A percentile compares a stretch with the other conserved stretches of the same genome.
Conservation (phyloP, 306 rosid genomes). For the Parietaria judaica region DNA sequence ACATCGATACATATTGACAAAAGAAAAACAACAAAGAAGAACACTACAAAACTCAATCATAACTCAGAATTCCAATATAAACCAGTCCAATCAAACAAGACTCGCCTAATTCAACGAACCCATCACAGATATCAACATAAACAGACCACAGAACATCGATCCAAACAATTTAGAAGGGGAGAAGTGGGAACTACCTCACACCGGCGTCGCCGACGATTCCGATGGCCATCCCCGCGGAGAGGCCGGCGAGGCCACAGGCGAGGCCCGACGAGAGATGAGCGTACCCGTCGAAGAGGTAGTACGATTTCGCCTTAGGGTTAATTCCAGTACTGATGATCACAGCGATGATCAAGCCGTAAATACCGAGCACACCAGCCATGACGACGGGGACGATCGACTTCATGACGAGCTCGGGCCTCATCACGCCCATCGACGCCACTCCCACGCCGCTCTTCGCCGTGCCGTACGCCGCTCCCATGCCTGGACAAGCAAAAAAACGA, state of each 20-base stretch:
- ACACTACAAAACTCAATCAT: not conserved
- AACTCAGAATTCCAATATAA: not conserved
- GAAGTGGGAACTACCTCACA: constrained; percentile 39
- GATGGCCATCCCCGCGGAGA: constrained; percentile 73
- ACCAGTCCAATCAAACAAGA: no score
- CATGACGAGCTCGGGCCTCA: constrained; percentile 69
- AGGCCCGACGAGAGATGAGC: constrained; percentile 69
- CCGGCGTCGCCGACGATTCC: constrained; percentile 69
- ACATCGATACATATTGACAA: not conserved
- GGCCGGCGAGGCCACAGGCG: constrained; percentile 66
- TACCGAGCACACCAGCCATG: constrained; percentile 76
- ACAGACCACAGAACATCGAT: no score
- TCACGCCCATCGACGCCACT: constrained; percentile 76
- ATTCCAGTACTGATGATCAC: constrained; percentile 68
- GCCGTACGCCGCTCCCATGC: constrained; percentile 72
- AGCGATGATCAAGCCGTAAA: constrained; percentile 66
- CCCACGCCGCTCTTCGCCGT: constrained; percentile 70
- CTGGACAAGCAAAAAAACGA: constrained; percentile 7
- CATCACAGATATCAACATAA: no score
- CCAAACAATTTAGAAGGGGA: not conserved
- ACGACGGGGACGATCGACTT: constrained; percentile 72
- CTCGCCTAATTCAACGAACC: no score
- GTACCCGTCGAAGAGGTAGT: constrained; percentile 62
- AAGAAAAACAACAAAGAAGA: constrained; percentile 3
- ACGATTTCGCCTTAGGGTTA: constrained; percentile 70